These are phyloP conservation scores for Anisodus acutangulus DNA, from an alignment of 257 asterid genomes.

Conservation along the genomic window DNA sequence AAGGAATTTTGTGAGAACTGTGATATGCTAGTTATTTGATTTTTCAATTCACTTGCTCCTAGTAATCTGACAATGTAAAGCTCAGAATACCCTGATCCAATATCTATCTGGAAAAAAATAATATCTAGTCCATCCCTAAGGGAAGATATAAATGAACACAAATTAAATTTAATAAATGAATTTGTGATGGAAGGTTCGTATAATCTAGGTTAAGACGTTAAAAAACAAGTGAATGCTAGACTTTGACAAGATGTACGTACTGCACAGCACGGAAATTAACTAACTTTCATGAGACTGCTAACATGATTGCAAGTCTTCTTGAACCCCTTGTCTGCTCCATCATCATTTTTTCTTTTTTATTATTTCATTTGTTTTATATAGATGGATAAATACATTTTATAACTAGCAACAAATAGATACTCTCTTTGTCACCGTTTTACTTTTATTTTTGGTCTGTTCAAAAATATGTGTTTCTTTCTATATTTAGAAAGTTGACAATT, in stretches of 20 bases:
- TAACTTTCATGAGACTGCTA: not conserved
- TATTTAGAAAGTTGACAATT: too few relatives aligned
- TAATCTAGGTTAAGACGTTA: not conserved
- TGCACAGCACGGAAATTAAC: conserved; percentile 21
- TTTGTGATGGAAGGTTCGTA: not conserved
- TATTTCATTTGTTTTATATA: not conserved
- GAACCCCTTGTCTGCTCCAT: conserved; percentile 1
- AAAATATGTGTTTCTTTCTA: too few relatives aligned
- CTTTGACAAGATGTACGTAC: not conserved
- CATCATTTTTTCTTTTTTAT: not conserved
- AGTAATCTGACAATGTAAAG: not conserved
- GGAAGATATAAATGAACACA: too few relatives aligned
- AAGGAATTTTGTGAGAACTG: not conserved
- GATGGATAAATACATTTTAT: not conserved
- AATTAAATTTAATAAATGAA: not conserved
- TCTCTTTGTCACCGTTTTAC: too few relatives aligned
- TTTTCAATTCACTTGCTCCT: not conserved
- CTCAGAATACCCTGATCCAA: not conserved
- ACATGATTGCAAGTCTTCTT: conserved; percentile 23
- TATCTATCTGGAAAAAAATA: too few relatives aligned
- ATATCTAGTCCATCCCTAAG: not conserved
- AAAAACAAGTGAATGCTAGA: not conserved
- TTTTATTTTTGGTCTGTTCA: too few relatives aligned
- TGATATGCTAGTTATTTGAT: not conserved
- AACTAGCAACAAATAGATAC: too few relatives aligned